A percentile compares a stretch with the other conserved stretches of the same genome.
These are phyloP conservation scores for Pythium angustatum DNA, from an alignment of 352 stramenopile species.

Conservation along the genomic window DNA sequence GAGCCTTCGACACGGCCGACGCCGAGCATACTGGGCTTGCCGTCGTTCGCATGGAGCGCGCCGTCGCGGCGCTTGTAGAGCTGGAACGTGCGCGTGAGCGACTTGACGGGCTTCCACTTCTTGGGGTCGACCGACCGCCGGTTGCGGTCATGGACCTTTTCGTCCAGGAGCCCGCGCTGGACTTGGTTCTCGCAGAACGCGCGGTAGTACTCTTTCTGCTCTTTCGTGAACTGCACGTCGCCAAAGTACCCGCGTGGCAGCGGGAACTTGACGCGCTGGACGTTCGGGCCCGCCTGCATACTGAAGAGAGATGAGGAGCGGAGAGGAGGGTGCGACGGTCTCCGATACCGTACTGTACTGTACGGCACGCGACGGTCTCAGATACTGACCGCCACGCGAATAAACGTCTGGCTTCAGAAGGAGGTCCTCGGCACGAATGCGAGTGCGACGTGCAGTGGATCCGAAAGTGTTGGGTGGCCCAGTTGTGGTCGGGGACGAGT, in stretches of 20 bases:
- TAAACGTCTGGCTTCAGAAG: too few relatives aligned
- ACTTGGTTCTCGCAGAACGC: slow-evolving; percentile 38
- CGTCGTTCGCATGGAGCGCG: slow-evolving; percentile 29
- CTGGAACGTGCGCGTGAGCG: slow-evolving; percentile 21
- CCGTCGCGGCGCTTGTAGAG: slow-evolving; percentile 42
- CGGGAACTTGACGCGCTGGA: slow-evolving; percentile 29
- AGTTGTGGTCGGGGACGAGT: not conserved
- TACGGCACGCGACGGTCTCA: not conserved
- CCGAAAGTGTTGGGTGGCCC: slow-evolving; percentile 1
- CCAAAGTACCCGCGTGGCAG: slow-evolving; percentile 28
- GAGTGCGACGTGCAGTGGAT: too few relatives aligned
- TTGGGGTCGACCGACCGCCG: slow-evolving; percentile 27
- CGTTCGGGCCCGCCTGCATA: not conserved
- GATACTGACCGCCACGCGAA: too few relatives aligned
- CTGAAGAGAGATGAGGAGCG: too few relatives aligned
- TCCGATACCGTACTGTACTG: not conserved
- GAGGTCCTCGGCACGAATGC: too few relatives aligned
- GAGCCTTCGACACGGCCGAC: slow-evolving; percentile 46
- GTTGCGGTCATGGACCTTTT: slow-evolving; percentile 22
- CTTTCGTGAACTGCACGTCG: slow-evolving; percentile 17
- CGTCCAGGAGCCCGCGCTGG: slow-evolving; percentile 30
- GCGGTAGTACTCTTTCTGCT: slow-evolving; percentile 36
- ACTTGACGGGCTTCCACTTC: slow-evolving; percentile 46
- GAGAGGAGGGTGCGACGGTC: slow-evolving; percentile 1
- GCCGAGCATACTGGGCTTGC: slow-evolving; percentile 40